phyloP scores from a whole-genome alignment of 495 filamentous ascomycete species.

The Cercophora sp. region DNA sequence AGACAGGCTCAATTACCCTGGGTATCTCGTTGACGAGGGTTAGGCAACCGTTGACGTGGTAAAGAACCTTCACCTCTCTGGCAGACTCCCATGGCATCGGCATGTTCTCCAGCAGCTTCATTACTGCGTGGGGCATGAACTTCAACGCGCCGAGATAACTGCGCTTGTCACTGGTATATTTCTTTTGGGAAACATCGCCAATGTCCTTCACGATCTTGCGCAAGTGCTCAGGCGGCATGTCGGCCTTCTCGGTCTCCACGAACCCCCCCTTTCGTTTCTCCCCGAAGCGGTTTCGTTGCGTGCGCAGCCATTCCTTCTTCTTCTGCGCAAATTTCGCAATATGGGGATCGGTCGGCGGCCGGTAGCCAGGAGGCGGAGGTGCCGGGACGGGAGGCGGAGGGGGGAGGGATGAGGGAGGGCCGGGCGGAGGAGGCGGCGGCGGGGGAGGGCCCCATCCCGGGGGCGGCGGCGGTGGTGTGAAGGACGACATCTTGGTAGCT shows the following conservation, averaged over 20 bases:
- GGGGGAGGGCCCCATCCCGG: slow-evolving; percentile 50
- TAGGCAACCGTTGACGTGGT: slow-evolving; percentile 96
- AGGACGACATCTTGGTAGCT: slow-evolving; percentile 61
- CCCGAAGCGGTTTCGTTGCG: slow-evolving; percentile 87
- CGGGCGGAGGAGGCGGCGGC: slow-evolving; percentile 70
- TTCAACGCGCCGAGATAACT: slow-evolving; percentile 97
- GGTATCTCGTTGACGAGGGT: slow-evolving; percentile 97
- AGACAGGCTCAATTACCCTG: slow-evolving; percentile 95
- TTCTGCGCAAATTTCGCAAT: slow-evolving; percentile 95
- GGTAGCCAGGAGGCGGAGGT: slow-evolving; percentile 86
- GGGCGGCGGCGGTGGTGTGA: slow-evolving; percentile 57
- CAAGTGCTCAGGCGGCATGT: slow-evolving; percentile 98
- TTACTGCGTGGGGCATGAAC: slow-evolving; percentile 99
- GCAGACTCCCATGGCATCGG: slow-evolving; percentile 99
- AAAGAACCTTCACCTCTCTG: slow-evolving; percentile 93
- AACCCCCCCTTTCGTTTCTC: slow-evolving; percentile 97
- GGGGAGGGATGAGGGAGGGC: slow-evolving; percentile 69
- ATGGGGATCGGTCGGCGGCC: slow-evolving; percentile 78
- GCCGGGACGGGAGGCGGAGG: slow-evolving; percentile 61
- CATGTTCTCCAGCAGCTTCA: slow-evolving; percentile 99
- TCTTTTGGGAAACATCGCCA: slow-evolving; percentile 98
- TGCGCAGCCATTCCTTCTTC: slow-evolving; percentile 97
- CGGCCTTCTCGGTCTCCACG: slow-evolving; percentile 95
- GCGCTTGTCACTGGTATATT: slow-evolving; percentile 97
- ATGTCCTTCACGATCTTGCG: slow-evolving; percentile 99